A percentile compares a stretch with the other conserved stretches of the same genome.
Evolutionary conservation across 371 early-diverging fungal genomes (phyloP).

Genomic region (Apophysomyces elegans): DNA sequence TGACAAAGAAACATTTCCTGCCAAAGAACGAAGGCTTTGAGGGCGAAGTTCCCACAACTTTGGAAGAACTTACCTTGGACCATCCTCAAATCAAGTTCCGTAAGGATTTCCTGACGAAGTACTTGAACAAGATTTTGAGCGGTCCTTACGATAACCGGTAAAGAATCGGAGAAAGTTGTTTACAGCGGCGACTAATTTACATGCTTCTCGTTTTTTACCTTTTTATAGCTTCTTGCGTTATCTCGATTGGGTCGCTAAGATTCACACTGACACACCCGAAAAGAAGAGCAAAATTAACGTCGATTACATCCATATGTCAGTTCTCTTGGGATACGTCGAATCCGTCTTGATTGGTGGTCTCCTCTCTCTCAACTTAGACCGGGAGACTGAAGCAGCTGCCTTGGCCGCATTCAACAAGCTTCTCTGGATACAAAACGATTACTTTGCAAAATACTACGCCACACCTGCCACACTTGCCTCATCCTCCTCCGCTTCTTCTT

Average conservation of each 20-base stretch:
- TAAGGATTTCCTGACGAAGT: conserved; percentile 76
- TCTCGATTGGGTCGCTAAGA: conserved; percentile 78
- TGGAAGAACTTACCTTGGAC: conserved; percentile 57
- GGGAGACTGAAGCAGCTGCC: conserved; percentile 59
- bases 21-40: conserved; percentile 73
- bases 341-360: conserved; percentile 67
- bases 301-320: conserved; percentile 83
- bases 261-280: conserved; percentile 67
- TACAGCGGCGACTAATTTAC: background rate
- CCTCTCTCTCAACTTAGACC: conserved; percentile 61
- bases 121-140: conserved; percentile 73
- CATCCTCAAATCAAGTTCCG: conserved; percentile 83
- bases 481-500: conserved; percentile 8
- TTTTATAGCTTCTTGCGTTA: conserved; percentile 66
- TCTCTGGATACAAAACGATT: conserved; percentile 89
- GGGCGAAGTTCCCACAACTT: conserved; percentile 46
- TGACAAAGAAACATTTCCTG: conserved; percentile 67
- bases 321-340: conserved; percentile 77
- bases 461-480: conserved; percentile 24
- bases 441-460: conserved; percentile 81
- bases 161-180: background rate
- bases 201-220: background rate
- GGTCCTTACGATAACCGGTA: conserved; percentile 71
- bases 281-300: conserved; percentile 83
- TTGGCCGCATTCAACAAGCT: conserved; percentile 82